Evolutionary conservation across 1,284 basidiomycete genomes (phyloP), one percentile per base, ranked within the genome.

Genomic region (Volvariella volvacea): DNA sequence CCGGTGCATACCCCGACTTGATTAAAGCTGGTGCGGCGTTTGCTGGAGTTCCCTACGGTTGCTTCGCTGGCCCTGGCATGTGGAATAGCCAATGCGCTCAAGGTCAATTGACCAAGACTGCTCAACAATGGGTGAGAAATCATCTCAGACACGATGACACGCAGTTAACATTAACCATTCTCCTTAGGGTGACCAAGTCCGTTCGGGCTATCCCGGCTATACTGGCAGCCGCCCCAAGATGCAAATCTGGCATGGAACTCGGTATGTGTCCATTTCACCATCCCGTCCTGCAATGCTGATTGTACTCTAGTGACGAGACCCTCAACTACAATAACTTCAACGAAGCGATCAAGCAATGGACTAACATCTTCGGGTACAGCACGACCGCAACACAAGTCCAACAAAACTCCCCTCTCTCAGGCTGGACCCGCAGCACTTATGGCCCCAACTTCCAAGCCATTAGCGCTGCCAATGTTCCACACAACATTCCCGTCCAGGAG

Each of bases 161-260:
- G 42, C 52, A 10, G 44, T 59, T 28, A 8, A 9, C 12, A 41
- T 22, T 28, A 4, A n/a, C n/a, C 15, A 21, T 45, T 19, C 43
- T 38, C n/a, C n/a, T 15, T 54, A 74, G 71, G 73, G 71, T 32
- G 63, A 73, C 44, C 54, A 62, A 39, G 74, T 70, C 16, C 62
- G 62, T 33, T 55, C 52, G 34, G 73, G 64, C 19, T 77, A 66
- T 55, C 73, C 74, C 4, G 74, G 74, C 28, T 78, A 64, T 60
- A 73, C 70, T 10, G 76, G 75, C n/a, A 41, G 63, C 3, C 65
- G 68, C 33, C 74, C 74, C 22, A 75, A 70, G 54, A 63, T 78
- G 52, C 71, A 74, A 55, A 61, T 76, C 49, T 78, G 73, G 73
- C 74, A 78, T 54, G 75, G 75, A 43, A 75, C 73, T 20, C 61